Percentiles rank a stretch among this genome's conserved stretches.
These are phyloP conservation scores for Pseudoneurospora amorphoporcata DNA, from an alignment of 495 filamentous ascomycete species.

Conservation along the genomic window DNA sequence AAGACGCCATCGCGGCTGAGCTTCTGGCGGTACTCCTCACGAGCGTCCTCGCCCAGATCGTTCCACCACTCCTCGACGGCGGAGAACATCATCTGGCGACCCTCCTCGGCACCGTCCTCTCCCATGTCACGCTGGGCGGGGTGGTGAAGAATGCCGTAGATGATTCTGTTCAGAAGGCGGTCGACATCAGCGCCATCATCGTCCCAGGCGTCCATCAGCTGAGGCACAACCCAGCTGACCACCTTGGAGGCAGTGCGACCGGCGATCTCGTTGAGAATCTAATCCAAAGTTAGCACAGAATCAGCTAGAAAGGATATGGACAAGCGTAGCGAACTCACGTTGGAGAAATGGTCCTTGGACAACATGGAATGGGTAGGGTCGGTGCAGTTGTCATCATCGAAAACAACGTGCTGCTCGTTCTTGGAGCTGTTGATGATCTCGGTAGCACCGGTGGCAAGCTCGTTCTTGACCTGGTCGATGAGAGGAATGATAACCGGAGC, in stretches of 20 bases:
- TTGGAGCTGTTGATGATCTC: conserved; percentile 76
- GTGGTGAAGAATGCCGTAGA: conserved; percentile 79
- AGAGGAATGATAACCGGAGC: conserved; percentile 80
- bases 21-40: conserved; percentile 54
- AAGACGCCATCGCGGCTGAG: conserved; percentile 67
- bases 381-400: conserved; percentile 59
- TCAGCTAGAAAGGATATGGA: not conserved
- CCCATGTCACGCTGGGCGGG: conserved; percentile 62
- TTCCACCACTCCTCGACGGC: conserved; percentile 75
- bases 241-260: conserved; percentile 70
- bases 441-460: conserved; percentile 71
- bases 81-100: conserved; percentile 65
- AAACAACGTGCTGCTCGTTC: conserved; percentile 74
- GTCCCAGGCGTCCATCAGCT: conserved; percentile 80
- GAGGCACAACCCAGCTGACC: conserved; percentile 73
- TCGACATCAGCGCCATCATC: conserved; percentile 57
- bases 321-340: conserved; percentile 29
- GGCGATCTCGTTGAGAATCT: conserved; percentile 78
- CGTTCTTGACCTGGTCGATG: conserved; percentile 72
- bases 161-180: conserved; percentile 58
- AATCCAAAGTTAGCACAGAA: conserved; percentile 16
- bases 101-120: conserved; percentile 61
- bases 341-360: conserved; percentile 86
- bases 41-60: conserved; percentile 47
- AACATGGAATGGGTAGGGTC: conserved; percentile 96